phyloP scores from a whole-genome alignment of 202 grass and related monocot species.

The Schoenoplectus triqueter region DNA sequence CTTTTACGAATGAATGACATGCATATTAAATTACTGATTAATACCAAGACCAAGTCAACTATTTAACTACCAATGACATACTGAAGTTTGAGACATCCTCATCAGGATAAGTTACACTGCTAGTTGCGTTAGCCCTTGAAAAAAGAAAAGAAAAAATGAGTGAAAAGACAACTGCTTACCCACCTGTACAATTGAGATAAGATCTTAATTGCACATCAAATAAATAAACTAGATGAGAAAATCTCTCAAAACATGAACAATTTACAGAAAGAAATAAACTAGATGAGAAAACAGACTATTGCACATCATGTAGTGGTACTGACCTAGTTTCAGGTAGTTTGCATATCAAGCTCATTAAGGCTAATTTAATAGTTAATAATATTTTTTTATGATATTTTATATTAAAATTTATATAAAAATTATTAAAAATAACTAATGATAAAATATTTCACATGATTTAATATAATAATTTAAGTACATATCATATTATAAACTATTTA shows the following conservation, averaged over 20 bases:
- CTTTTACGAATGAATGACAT: no score
- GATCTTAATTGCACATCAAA: not conserved
- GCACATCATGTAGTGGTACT: not conserved
- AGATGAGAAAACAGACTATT: no score
- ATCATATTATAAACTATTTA: no score
- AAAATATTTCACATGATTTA: no score
- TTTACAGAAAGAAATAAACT: no score
- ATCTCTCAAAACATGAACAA: no score
- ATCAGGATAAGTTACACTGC: not conserved
- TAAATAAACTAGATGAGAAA: not conserved
- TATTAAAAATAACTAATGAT: no score
- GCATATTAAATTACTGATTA: no score
- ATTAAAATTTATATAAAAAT: no score
- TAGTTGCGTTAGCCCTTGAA: not conserved
- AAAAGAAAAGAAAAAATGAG: not conserved
- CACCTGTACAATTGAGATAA: not conserved
- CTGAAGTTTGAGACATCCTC: not conserved
- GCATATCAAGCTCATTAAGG: not conserved
- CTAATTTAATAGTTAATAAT: no score
- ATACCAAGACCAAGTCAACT: not conserved
- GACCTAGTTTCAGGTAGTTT: not conserved
- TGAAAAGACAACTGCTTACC: not conserved
- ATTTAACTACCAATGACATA: not conserved
- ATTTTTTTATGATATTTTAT: no score
- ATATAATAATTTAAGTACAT: no score